Conservation (phyloP, 352 stramenopile genomes). For the Blastocystis sp. region DNA sequence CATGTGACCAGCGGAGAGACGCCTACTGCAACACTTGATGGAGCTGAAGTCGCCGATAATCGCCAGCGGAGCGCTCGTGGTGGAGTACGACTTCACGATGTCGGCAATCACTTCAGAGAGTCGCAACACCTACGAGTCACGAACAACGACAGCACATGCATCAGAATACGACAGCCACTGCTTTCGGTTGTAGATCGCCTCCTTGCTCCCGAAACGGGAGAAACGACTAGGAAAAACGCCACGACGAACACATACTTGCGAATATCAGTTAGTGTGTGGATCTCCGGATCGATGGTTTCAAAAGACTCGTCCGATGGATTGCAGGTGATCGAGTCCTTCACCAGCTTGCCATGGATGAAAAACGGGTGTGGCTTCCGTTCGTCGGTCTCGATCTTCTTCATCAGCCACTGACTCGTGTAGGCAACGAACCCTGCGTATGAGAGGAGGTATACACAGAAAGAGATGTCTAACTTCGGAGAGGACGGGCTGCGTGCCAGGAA, state of each 20-base stretch:
- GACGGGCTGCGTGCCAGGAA: conserved; percentile 39
- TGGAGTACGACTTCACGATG: background rate
- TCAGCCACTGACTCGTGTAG: background rate
- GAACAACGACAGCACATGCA: background rate
- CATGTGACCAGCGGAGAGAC: background rate
- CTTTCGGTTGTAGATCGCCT: background rate
- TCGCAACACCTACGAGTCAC: background rate
- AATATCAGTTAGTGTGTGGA: conserved; percentile 68
- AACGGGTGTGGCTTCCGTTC: conserved; percentile 24
- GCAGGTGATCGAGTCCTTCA: conserved; percentile 30
- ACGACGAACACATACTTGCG: conserved; percentile 59
- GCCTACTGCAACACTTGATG: conserved; percentile 33
- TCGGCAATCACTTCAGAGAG: background rate
- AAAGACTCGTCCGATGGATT: background rate
- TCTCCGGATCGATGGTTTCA: conserved; percentile 7
- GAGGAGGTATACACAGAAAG: conserved; percentile 21
- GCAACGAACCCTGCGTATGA: background rate
- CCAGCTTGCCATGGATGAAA: background rate
- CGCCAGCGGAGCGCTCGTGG: background rate
- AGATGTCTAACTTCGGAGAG: background rate
- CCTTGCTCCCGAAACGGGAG: background rate
- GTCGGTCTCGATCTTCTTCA: background rate
- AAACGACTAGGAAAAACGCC: background rate
- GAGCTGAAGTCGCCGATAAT: conserved; percentile 35
- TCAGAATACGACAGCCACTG: background rate